Percentiles rank a stretch among this genome's conserved stretches.
Evolutionary conservation across 2,329 filamentous ascomycete species (phyloP).

Genomic region (Colletotrichum salicis): DNA sequence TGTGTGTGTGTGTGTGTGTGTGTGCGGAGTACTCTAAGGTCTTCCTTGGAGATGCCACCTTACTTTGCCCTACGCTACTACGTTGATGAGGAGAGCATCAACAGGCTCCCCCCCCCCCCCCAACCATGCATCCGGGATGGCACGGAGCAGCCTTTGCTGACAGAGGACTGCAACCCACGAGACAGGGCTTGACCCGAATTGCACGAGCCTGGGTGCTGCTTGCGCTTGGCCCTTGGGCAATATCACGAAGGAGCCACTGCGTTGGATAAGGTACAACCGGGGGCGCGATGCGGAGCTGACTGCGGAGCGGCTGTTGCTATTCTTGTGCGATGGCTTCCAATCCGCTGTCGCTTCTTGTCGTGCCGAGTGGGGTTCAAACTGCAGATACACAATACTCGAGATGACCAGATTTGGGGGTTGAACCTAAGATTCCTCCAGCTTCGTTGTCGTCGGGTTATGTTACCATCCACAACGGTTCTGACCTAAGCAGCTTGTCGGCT

Average conservation of each 20-base stretch:
- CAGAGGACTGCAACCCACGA: background rate
- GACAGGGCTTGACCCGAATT: background rate
- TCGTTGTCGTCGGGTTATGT: background rate
- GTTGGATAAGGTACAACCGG: background rate
- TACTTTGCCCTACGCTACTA: background rate
- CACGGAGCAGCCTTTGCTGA: background rate
- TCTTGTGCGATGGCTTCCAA: constrained; percentile 8
- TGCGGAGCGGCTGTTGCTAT: constrained; percentile 9
- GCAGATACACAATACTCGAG: background rate
- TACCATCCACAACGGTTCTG: background rate
- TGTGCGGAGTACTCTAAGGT: background rate
- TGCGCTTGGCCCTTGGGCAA: background rate
- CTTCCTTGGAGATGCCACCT: background rate
- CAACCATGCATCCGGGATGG: background rate
- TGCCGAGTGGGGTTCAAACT: background rate
- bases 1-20: background rate
- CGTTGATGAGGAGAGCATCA: background rate
- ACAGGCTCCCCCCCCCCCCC: background rate
- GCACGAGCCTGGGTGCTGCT: background rate
- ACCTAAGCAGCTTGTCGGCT: background rate
- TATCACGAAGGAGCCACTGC: background rate
- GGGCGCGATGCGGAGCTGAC: background rate
- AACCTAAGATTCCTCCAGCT: background rate
- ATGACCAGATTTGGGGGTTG: background rate
- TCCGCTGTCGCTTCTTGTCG: background rate